These are phyloP conservation scores for Fusarium sacchari DNA, from an alignment of 2,329 filamentous ascomycete species.

Conservation along the genomic window DNA sequence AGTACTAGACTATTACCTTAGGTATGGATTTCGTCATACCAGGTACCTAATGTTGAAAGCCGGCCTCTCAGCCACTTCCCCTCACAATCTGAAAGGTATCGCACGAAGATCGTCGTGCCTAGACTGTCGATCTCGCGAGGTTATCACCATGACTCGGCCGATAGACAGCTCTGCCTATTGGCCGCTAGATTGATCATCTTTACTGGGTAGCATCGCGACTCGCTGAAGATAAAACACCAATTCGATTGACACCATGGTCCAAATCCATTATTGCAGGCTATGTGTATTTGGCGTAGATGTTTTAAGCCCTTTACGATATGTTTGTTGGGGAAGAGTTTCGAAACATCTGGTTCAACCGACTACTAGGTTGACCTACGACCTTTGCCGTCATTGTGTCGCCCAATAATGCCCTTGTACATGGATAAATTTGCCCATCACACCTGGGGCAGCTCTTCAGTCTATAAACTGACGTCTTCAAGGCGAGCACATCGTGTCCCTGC, in stretches of 20 bases:
- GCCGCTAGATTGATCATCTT: background rate
- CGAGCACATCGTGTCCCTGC: background rate
- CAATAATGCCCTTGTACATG: background rate
- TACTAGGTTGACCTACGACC: background rate
- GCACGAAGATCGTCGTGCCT: constrained; percentile 6
- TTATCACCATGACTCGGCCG: constrained; percentile 25
- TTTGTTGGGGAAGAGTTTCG: background rate
- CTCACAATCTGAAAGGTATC: background rate
- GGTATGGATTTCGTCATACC: background rate
- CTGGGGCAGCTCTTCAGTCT: background rate
- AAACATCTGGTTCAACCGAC: background rate
- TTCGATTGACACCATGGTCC: background rate
- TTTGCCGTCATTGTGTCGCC: background rate
- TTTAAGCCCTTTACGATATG: constrained; percentile 1
- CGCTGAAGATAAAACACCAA: background rate
- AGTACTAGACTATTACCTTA: background rate
- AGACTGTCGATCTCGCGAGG: constrained; percentile 22
- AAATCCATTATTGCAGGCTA: background rate
- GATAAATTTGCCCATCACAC: background rate
- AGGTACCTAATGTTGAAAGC: background rate
- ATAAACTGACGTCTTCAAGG: background rate
- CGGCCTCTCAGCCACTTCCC: background rate
- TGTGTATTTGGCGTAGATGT: background rate
- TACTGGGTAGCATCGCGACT: background rate
- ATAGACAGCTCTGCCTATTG: background rate